Percentiles rank a stretch among this genome's conserved stretches.
Conservation (phyloP, 805 yeast genomes). For the Yarrowia sp. region DNA sequence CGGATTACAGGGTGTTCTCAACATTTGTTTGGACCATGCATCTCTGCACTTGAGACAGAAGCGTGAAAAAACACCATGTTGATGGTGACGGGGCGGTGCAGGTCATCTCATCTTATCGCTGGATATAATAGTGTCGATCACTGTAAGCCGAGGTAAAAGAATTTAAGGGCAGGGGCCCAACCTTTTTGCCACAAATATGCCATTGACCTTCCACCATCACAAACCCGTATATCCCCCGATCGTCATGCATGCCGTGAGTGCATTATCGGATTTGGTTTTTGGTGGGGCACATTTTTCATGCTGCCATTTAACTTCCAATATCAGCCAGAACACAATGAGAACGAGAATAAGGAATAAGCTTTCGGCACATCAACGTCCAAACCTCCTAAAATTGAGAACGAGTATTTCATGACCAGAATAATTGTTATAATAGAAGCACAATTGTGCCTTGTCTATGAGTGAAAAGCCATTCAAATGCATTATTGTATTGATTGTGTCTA, state of each 20-base stretch:
- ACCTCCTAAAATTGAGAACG: neutral
- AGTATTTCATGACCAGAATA: too few relatives aligned
- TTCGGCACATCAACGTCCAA: neutral
- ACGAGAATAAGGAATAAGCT: neutral
- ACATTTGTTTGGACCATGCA: conserved; percentile 10
- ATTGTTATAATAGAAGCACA: too few relatives aligned
- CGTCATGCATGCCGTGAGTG: conserved; percentile 3
- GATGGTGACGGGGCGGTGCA: conserved; percentile 3
- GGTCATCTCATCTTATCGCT: conserved; percentile 8
- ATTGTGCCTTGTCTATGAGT: too few relatives aligned
- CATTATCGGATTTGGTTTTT: conserved; percentile 25
- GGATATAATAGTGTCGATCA: neutral
- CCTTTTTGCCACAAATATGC: neutral
- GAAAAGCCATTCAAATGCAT: neutral
- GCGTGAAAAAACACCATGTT: neutral
- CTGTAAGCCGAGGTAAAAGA: conserved; percentile 16
- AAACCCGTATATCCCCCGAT: neutral
- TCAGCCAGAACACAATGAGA: neutral
- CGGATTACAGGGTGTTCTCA: conserved; percentile 20
- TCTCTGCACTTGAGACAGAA: conserved; percentile 1
- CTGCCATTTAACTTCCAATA: neutral
- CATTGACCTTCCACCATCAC: neutral
- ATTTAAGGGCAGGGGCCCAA: neutral
- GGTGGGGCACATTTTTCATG: conserved; percentile 25
- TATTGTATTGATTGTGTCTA: neutral